Evolutionary conservation across 1,139 yeast genomes (phyloP).

Genomic region (Williopsis jadinii): DNA sequence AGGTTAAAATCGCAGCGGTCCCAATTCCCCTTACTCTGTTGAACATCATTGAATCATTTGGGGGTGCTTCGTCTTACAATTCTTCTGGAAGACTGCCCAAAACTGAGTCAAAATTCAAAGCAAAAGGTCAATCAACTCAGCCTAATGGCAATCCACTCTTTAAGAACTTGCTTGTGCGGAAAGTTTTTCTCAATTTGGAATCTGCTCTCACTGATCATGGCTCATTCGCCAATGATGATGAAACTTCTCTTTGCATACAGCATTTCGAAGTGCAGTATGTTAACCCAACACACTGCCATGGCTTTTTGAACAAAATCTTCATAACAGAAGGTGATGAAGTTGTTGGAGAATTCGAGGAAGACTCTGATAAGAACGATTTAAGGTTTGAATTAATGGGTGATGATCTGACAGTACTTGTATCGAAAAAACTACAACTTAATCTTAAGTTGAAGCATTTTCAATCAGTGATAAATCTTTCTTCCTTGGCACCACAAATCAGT

Average conservation of each 20-base stretch:
- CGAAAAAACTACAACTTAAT: slow-evolving; percentile 35
- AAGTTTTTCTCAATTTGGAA: slow-evolving; percentile 34
- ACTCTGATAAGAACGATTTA: slow-evolving; percentile 36
- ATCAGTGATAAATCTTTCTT: slow-evolving; percentile 9
- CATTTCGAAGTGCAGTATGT: slow-evolving; percentile 38
- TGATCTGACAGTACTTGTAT: slow-evolving; percentile 38
- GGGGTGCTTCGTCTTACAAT: slow-evolving; percentile 12
- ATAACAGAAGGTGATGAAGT: slow-evolving; percentile 16
- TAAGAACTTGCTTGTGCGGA: slow-evolving; percentile 10
- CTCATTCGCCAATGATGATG: slow-evolving; percentile 28
- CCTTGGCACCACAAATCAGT: slow-evolving; percentile 16
- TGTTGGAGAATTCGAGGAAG: slow-evolving; percentile 23
- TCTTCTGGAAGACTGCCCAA: slow-evolving; percentile 27
- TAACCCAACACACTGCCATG: slow-evolving; percentile 36
- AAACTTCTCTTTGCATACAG: slow-evolving; percentile 27
- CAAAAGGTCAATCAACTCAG: not conserved
- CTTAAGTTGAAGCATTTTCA: slow-evolving; percentile 25
- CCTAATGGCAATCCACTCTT: slow-evolving; percentile 1
- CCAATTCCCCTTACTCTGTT: slow-evolving; percentile 28
- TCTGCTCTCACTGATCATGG: slow-evolving; percentile 39
- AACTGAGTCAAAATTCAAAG: slow-evolving; percentile 13
- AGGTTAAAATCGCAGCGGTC: slow-evolving; percentile 36
- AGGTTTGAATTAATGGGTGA: slow-evolving; percentile 40
- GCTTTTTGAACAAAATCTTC: slow-evolving; percentile 30
- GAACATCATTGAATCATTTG: slow-evolving; percentile 23